Base-by-base conservation (phyloP, 108 stramenopile genomes). In the Nitzschia palea region DNA sequence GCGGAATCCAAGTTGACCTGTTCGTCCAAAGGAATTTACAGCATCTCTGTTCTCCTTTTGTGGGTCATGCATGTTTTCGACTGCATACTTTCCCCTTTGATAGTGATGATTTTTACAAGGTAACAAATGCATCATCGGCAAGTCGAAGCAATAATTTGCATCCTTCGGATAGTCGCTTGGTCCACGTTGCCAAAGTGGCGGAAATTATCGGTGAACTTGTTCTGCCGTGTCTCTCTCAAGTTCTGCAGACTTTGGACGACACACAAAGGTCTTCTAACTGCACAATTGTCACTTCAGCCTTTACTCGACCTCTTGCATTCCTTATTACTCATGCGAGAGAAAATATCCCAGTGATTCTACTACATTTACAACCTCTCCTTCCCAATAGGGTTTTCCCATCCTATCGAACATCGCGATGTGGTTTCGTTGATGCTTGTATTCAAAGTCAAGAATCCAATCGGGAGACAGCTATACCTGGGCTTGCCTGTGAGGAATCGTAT, bases 301-400 rank as follows among this genome's bases (percentile, higher is more conserved):
- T 67, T 1, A 37, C 65, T 3, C 65, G 73, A 15, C 36, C 42
- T 25, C 18, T 67, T 0, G 55, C 57, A 1, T 42, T 74, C 0
- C 20, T 55, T 5, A 1, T 74, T 2, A 55, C 50, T 10, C 31
- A 31, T 3, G 22, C 37, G 25, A 1, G 33, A 3, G 3, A 17
- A 25, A 33, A 55, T 4, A 28, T 33, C 0, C 10, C 29, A 28
- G 52, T 74, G 0, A 35, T 54, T 4, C 27, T 74, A 4, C 5
- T 74, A 0, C 55, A 74, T 28, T 50, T 74, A 31, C 73, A 74
- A 60, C 65, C 65, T 23, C 36, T 59, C 1, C 15, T 55, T 14
- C 73, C 73, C 0, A 74, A 56, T 25, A 23, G 20, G 3, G 12
- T 67, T 26, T 60, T 67, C 31, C 73, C 73, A 1, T 27, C 25